Base-by-base conservation (phyloP, 371 early-diverging fungal species). In the Lichtheimia hyalospora region DNA sequence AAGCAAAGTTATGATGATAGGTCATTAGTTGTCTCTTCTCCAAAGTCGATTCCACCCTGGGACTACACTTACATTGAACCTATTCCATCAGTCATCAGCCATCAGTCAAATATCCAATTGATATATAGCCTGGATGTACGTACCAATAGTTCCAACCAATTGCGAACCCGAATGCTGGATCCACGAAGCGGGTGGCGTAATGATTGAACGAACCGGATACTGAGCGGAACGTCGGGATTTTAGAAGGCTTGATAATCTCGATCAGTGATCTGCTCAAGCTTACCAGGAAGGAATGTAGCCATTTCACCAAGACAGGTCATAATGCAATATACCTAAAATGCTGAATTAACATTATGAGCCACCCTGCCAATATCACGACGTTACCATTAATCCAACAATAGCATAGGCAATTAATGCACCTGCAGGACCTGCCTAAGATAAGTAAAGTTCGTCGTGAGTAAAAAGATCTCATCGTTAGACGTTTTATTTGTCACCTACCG, bases 241-340 rank as follows among this genome's bases (percentile, higher is more conserved):
- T 15, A 18, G 28, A 48, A 12, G 21, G 34, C 8, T 5, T 40
- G 20, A 27, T 43, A 44, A 50, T 25, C 3, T 44, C 24, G 46
- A 25, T 43, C 13, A 52, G n/a, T 28, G 24, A 27, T 50, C 28
- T 46, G 5, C 20, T 51, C 16, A 49, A 34, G 2, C 5, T 62
- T 73, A 70, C 71, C 77, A 49, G 77, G 77, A 59, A 77, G 84
- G 50, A 85, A 79, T 0, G 95, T 89, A 20, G 91, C 87, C 91
- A 95, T 90, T 64, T 95, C 95, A 51, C 92, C 93, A 48, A 94
- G 78, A 56, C 88, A 88, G 13, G 89, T 87, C 79, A 90, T 85
- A 49, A 92, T 83, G 65, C 87, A 91, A 62, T 84, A 93, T 6
- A 93, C 91, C 88, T 92, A 67, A 40, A 42, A 20, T 24, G n/a